Evolutionary conservation across 192 early-diverging fungal genomes (phyloP), one percentile per base, ranked within the genome.

Genomic region (Globomyces pollinis-pini): DNA sequence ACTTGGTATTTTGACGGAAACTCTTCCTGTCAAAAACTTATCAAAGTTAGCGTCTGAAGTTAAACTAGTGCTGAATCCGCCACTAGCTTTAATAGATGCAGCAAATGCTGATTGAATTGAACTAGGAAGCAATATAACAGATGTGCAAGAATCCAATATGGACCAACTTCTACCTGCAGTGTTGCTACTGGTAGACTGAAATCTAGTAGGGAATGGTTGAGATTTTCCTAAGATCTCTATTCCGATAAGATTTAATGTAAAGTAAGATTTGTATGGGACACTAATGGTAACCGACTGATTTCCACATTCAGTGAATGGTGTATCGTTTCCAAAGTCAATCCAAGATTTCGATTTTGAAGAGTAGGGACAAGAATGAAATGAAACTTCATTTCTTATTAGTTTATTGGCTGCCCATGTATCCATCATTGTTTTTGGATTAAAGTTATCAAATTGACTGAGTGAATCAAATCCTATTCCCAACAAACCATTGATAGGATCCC

Each of bases 251-350:
- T 57, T 24, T 16, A 57, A 41, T 34, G n/a, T 57, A 23, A 41
- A 57, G 38, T 16, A 57, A 30, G 24, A 47, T 47, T 47, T 47
- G 23, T 34, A 35, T 6, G 53, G 53, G 29, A 55, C 29, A 26
- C 0, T 41, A 16, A 55, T 55, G 8, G 53, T 55, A 11, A 28
- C 53, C 21, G 29, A 9, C 28, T 34, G 26, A 39, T 26, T 39
- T 3, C 30, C 29, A 16, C 55, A 57, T 2, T 18, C 16, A 7
- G 55, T n/a, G 21, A 39, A 43, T 5, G 55, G 8, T 2, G 38
- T 15, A 23, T 28, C 32, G 16, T 33, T 57, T 8, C 55, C 55
- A 57, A 57, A 15, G 28, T 57, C 55, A 7, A 57, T 57, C 55
- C 55, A 57, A n/a, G 28, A 34, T 8, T 26, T 13, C 15, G 28